These are phyloP conservation scores for Cucumis sativus DNA, from an alignment of 306 rosid genomes.

Conservation along the genomic window Cucumber_9930_V3 NC_026660.2:9230501-9231000, in stretches of 20 bases:
- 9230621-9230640: slow-evolving; percentile 34
- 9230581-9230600: slow-evolving; percentile 30
- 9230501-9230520: background rate
- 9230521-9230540: background rate
- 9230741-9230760: slow-evolving; percentile 49
- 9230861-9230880: no score
- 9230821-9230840: no score
- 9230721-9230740: slow-evolving; percentile 67
- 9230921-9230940: no score
- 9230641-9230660: slow-evolving; percentile 31
- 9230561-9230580: slow-evolving; percentile 57
- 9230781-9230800: background rate
- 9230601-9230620: background rate
- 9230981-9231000: no score
- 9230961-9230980: no score
- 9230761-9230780: background rate
- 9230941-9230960: no score
- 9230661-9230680: slow-evolving; percentile 15
- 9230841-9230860: no score
- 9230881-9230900: no score
- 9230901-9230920: no score
- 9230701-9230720: slow-evolving; percentile 44
- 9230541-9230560: background rate
- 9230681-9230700: slow-evolving; percentile 27
- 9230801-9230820: background rate